Evolutionary conservation across 495 filamentous ascomycete genomes (phyloP).

Genomic region (Annulohypoxylon moriforme): DNA sequence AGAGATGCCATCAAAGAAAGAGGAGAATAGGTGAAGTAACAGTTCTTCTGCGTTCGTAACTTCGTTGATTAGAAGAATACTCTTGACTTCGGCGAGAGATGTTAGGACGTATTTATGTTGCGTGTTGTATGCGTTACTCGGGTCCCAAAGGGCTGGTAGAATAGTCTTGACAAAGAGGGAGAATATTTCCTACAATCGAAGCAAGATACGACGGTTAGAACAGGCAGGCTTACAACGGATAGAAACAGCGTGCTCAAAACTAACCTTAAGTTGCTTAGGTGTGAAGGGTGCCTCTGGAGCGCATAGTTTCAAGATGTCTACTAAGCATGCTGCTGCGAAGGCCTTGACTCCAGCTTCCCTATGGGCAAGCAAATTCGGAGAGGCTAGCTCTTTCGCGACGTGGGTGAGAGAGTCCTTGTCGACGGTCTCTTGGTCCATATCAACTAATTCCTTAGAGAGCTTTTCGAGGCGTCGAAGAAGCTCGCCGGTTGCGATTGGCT

Average conservation of each 20-base stretch:
- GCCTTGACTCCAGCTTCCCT: constrained; percentile 94
- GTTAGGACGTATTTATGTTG: constrained; percentile 91
- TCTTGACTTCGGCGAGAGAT: constrained; percentile 92
- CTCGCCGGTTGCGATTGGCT: constrained; percentile 83
- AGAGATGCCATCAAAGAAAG: constrained; percentile 93
- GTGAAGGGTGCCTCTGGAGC: constrained; percentile 97
- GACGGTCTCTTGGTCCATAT: constrained; percentile 87
- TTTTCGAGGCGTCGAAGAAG: constrained; percentile 82
- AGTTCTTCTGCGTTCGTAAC: constrained; percentile 81
- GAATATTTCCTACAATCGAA: constrained; percentile 81
- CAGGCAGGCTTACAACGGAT: constrained; percentile 13
- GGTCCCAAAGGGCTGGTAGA: constrained; percentile 86
- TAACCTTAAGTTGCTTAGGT: constrained; percentile 86
- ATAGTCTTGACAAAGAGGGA: constrained; percentile 84
- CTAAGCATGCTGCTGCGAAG: constrained; percentile 86
- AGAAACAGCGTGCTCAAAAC: constrained; percentile 10
- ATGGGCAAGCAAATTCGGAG: constrained; percentile 82
- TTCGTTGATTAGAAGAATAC: constrained; percentile 92
- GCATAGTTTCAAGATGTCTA: constrained; percentile 93
- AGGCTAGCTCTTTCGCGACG: constrained; percentile 89
- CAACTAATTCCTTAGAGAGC: constrained; percentile 84
- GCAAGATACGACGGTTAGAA: constrained; percentile 15
- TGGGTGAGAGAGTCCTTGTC: constrained; percentile 81
- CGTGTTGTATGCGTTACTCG: constrained; percentile 88
- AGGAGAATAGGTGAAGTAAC: constrained; percentile 81